phyloP scores from a whole-genome alignment of 1,139 yeast genomes.

The Zygosaccharomyces sapae region DNA sequence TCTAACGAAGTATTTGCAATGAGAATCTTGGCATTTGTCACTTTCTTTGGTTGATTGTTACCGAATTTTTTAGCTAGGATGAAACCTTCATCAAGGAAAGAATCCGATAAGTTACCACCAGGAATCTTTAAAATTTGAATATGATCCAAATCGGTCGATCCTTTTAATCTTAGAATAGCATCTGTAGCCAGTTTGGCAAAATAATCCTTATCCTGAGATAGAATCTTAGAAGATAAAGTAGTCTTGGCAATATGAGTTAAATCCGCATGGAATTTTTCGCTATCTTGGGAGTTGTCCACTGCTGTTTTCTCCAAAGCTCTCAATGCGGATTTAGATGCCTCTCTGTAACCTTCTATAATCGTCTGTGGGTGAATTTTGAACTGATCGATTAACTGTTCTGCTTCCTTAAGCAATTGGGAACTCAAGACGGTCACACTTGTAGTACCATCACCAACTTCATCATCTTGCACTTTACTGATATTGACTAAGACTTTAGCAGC shows the following conservation, averaged over 20 bases:
- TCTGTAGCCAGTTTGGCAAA: slow-evolving; percentile 90
- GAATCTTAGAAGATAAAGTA: slow-evolving; percentile 85
- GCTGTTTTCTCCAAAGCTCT: slow-evolving; percentile 75
- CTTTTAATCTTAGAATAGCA: slow-evolving; percentile 86
- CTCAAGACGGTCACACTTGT: slow-evolving; percentile 95
- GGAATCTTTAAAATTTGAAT: slow-evolving; percentile 89
- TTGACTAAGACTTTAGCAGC: slow-evolving; percentile 97
- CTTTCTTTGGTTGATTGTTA: slow-evolving; percentile 83
- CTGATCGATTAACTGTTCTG: slow-evolving; percentile 86
- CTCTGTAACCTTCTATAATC: slow-evolving; percentile 89
- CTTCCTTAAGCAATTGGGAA: slow-evolving; percentile 90
- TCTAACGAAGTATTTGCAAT: slow-evolving; percentile 97
- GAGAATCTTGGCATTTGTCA: slow-evolving; percentile 79
- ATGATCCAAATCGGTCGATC: slow-evolving; percentile 87
- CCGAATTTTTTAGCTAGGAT: slow-evolving; percentile 90
- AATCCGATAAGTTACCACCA: slow-evolving; percentile 89
- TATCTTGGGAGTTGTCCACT: slow-evolving; percentile 63
- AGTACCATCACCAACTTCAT: slow-evolving; percentile 98
- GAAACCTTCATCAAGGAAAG: slow-evolving; percentile 93
- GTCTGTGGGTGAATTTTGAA: slow-evolving; percentile 93
- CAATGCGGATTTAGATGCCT: slow-evolving; percentile 80
- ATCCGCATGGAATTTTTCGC: slow-evolving; percentile 68
- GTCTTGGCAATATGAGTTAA: slow-evolving; percentile 85
- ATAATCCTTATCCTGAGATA: slow-evolving; percentile 89
- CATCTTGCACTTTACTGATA: slow-evolving; percentile 95